Base-by-base conservation (phyloP, 2,329 filamentous ascomycete genomes). In the Microdochium bolleyi region DNA sequence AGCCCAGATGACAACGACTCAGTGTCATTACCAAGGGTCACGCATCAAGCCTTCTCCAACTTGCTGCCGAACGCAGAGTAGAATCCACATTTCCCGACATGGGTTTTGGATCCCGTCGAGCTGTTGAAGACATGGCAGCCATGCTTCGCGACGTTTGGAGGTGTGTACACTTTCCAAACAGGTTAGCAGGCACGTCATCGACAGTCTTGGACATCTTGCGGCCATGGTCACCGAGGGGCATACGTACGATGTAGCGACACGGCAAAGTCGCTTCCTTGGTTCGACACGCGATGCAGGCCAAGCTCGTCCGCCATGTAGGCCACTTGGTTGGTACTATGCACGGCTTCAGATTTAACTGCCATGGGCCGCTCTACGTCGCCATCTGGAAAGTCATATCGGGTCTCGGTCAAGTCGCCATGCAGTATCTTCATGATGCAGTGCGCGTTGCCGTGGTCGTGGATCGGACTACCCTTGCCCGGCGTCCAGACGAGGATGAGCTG, bases 391-490 rank as follows among this genome's bases (percentile, higher is more conserved):
- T 79, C 78, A 69, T 89, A 96, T 55, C 89, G 80, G 19, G 88
- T 92, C 73, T 96, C 92, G 60, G 83, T 88, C 55, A 96, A 74
- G 56, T 76, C 79, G 48, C 92, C 92, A 60, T 83, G 84, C 57
- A 96, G 79, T 58, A 92, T 84, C 75, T 87, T 95, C 89, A 96
- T 96, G 61, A 96, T 75, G 70, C 92, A 96, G 67, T 96, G 92
- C 38, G 91, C 89, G 56, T 92, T 89, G 64, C 85, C 86, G 69
- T 90, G 87, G 67, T 96, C 92, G 66, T 96, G 92, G 64, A 96
- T 90, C 11, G 88, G 85, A 61, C 87, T 92, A 37, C 82, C 82
- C 70, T 89, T 89, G 51, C 88, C 87, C 0, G 92, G 91, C 16
- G 84, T 86, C 92, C 92, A 96, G 38, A 95, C 91, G 41, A 96